Base-by-base conservation (phyloP, 331 rosid genomes). In the Prunus yedoensis region DNA sequence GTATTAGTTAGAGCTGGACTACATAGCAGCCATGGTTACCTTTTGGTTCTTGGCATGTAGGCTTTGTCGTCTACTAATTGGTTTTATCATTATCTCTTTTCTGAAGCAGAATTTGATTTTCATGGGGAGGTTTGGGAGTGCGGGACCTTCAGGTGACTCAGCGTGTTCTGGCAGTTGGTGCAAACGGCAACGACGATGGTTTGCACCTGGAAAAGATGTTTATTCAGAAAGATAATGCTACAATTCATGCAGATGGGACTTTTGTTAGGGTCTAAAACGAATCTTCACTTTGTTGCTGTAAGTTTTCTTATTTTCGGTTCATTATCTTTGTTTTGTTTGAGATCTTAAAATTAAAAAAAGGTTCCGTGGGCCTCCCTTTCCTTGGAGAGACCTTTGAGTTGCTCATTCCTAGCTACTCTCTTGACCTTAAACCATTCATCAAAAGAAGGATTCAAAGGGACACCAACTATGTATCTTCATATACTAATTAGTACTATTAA, bases 51-150 rank as follows among this genome's bases (percentile, higher is more conserved):
- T 81, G 32, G 80, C 71, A 32, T 59, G 83, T 38, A 70, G 27
- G 23, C 69, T 78, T 71, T 78, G 43, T 77, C 69, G 14, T 83
- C 61, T 81, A 59, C 54, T 75, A 65, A 78, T 61, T 66, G 67
- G 32, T 59, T 56, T 79, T 80, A 62, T 83, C 78, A 52, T 83
- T 21, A 46, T 76, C 10, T 20, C 38, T 53, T 68, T 79, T 86
- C 66, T 83, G 87, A 94, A 97, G 96, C 96, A 65, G 93, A 92
- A 58, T 92, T 92, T 69, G 93, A 94, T 84, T 88, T 94, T 77
- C 96, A 84, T 17, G 99, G 97, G 62, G 93, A 92, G 77, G 90
- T 90, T 78, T 94, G 97, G 97, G 99, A 94, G 76, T 94, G 92
- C 93, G 99, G 97, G 83, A 84, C 94, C 79, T 84, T 90, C 87